These are phyloP conservation scores for Pyrenophora teres DNA, from an alignment of 2,329 filamentous ascomycete species.

Conservation along the genomic window DNA sequence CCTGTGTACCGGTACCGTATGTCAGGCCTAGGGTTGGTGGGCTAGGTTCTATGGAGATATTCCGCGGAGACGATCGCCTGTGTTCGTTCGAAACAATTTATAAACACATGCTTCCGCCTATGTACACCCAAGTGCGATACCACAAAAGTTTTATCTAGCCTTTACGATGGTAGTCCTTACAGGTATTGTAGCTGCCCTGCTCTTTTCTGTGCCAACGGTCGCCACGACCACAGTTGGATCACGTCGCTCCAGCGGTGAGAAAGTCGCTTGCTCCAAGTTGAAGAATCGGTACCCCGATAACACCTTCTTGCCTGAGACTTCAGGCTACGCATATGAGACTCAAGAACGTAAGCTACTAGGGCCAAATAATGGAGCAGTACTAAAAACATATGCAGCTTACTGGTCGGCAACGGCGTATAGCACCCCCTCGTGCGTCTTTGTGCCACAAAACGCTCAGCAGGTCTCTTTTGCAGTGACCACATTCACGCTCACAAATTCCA, in stretches of 20 bases:
- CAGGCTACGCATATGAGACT: neutral
- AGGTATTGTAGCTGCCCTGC: neutral
- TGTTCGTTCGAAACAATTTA: neutral
- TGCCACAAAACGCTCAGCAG: constrained; percentile 23
- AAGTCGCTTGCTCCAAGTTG: neutral
- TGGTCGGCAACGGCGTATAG: constrained; percentile 19
- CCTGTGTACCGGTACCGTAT: neutral
- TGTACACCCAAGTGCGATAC: neutral
- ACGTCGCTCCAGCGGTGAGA: neutral
- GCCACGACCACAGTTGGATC: neutral
- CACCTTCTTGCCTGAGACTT: neutral
- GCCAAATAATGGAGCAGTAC: neutral
- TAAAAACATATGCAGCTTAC: neutral
- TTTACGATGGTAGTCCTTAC: neutral
- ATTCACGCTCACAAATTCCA: constrained; percentile 15
- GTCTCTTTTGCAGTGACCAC: constrained; percentile 22
- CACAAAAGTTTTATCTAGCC: neutral
- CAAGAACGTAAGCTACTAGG: neutral
- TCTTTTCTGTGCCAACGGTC: neutral
- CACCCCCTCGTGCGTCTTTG: constrained; percentile 27
- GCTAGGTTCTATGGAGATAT: neutral
- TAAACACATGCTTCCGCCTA: neutral
- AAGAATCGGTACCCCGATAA: neutral
- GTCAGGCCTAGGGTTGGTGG: neutral
- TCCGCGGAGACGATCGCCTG: neutral